Evolutionary conservation across 2,329 filamentous ascomycete species (phyloP).

Genomic region (Aspergillus sp.): DNA sequence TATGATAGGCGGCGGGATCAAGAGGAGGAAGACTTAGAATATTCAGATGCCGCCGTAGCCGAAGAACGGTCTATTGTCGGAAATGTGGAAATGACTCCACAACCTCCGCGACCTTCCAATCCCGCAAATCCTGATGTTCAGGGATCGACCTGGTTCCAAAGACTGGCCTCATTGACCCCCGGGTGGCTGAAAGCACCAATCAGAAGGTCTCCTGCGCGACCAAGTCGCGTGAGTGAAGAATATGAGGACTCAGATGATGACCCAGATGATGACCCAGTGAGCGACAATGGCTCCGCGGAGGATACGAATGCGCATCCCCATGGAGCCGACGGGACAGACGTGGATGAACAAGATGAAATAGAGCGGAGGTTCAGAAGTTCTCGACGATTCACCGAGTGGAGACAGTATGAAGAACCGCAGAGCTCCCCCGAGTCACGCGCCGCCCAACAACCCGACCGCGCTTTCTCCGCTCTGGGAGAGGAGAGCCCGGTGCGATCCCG

Average conservation of each 20-base stretch:
- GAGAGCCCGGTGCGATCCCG: constrained; percentile 11
- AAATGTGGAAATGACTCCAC: constrained; percentile 17
- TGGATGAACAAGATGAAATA: constrained; percentile 9
- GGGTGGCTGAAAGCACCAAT: constrained; percentile 29
- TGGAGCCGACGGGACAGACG: constrained; percentile 8
- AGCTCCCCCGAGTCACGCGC: constrained; percentile 2
- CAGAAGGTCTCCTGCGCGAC: constrained; percentile 11
- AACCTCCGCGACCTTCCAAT: constrained; percentile 9
- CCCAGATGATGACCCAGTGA: constrained; percentile 15
- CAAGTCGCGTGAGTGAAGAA: constrained; percentile 7
- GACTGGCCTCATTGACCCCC: constrained; percentile 27
- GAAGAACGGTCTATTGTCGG: constrained; percentile 10
- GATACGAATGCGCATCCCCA: constrained; percentile 3
- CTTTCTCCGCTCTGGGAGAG: constrained; percentile 3
- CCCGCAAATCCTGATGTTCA: constrained; percentile 12
- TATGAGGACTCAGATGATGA: constrained; percentile 11
- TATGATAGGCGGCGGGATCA: constrained; percentile 5
- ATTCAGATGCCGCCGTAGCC: constrained; percentile 10
- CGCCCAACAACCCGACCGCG: constrained; percentile 6
- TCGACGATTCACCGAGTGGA: constrained; percentile 1
- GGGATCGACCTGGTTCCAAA: constrained; percentile 33
- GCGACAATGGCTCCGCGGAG: not conserved
- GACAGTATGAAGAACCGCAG: constrained; percentile 5
- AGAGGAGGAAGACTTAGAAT: constrained; percentile 6
- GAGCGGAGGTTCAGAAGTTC: constrained; percentile 3